Percentiles rank a stretch among this genome's conserved stretches.
These are phyloP conservation scores for Brassica hybrid DNA, from an alignment of 441 rosid species.

Conservation along the genomic window DNA sequence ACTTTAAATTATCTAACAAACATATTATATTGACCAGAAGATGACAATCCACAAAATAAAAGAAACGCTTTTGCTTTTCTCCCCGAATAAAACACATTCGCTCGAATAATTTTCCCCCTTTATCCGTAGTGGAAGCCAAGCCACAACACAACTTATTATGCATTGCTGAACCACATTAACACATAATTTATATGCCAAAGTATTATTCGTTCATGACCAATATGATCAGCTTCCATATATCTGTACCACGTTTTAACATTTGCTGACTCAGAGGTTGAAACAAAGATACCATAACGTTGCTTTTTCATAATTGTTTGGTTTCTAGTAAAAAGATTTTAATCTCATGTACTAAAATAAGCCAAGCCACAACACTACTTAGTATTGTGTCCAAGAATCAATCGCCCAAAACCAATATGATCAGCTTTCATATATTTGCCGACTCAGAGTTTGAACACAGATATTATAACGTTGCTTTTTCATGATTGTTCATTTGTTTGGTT, in stretches of 20 bases:
- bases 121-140: conserved; percentile 43
- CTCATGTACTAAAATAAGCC: no score
- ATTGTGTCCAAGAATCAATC: no score
- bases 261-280: conserved; percentile 17
- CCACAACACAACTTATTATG: conserved; percentile 36
- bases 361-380: no score
- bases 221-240: background rate
- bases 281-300: conserved; percentile 5
- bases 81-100: conserved; percentile 25
- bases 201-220: conserved; percentile 2
- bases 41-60: conserved; percentile 29
- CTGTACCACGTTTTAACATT: conserved; percentile 12
- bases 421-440: conserved; percentile 8
- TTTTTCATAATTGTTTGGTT: conserved; percentile 24
- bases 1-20: background rate
- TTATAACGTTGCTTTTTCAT: conserved; percentile 25
- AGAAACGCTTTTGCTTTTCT: conserved; percentile 35
- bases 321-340: background rate
- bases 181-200: background rate
- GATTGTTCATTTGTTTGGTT: conserved; percentile 17
- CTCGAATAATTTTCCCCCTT: conserved; percentile 21
- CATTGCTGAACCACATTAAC: background rate
- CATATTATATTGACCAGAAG: conserved; percentile 28
- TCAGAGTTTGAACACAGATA: conserved; percentile 7
- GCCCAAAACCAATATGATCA: no score